Evolutionary conservation across 176 grass and related monocot genomes (phyloP).

Genomic region (Dactylis glomerata): DNA sequence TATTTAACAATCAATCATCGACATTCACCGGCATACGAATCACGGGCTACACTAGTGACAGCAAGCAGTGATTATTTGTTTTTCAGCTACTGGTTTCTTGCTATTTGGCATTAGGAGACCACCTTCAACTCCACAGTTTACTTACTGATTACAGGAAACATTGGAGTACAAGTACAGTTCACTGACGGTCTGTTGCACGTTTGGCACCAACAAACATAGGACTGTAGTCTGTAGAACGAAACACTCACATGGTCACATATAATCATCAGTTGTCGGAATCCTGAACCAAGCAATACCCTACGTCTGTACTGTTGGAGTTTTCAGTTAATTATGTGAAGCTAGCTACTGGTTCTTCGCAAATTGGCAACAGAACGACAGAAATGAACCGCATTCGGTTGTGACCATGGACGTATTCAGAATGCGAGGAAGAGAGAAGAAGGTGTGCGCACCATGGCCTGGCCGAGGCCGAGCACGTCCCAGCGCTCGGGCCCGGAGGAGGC

Average conservation of each 20-base stretch:
- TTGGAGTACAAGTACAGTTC: not conserved
- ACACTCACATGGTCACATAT: not conserved
- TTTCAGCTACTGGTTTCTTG: not conserved
- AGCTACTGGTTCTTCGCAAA: not conserved
- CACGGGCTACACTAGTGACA: not conserved
- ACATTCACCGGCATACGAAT: not conserved
- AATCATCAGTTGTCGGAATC: not conserved
- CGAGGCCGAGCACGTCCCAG: slow-evolving; percentile 91
- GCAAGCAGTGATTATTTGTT: not conserved
- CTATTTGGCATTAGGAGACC: not conserved
- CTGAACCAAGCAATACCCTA: not conserved
- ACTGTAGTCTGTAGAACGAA: not conserved
- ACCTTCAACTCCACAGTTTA: not conserved
- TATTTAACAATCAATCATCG: not conserved
- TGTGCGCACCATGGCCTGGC: slow-evolving; percentile 83
- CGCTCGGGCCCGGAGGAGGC: slow-evolving; percentile 42
- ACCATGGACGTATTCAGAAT: not conserved
- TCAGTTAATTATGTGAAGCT: not conserved
- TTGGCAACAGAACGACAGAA: not conserved
- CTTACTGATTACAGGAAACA: not conserved
- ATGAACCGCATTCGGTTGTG: not conserved
- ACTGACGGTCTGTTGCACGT: not conserved
- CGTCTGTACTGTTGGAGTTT: not conserved
- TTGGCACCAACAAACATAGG: not conserved
- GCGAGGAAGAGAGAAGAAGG: not conserved